Conservation (phyloP, 108 stramenopile genomes). For the Fragilaria crotonensis region DNA sequence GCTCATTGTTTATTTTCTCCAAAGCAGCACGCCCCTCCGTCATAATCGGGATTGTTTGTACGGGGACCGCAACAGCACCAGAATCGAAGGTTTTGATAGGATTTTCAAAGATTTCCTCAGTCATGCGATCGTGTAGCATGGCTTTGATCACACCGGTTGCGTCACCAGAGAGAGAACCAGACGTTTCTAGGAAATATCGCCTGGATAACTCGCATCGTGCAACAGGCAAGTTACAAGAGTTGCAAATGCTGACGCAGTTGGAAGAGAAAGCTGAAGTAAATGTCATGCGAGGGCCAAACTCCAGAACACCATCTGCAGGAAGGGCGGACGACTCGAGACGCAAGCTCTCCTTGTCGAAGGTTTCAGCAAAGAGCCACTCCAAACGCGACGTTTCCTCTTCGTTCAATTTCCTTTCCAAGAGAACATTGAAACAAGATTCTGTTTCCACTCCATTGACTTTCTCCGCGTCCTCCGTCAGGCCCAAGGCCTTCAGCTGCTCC, state of each 20-base stretch:
- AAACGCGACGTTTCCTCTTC: conserved; percentile 35
- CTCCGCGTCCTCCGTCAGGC: conserved; percentile 29
- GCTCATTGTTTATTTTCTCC: conserved; percentile 82
- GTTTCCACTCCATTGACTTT: conserved; percentile 48
- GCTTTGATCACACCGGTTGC: conserved; percentile 40
- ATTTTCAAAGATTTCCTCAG: conserved; percentile 84
- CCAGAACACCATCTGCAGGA: conserved; percentile 40
- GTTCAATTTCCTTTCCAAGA: conserved; percentile 20
- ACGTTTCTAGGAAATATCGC: conserved; percentile 46
- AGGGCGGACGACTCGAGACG: conserved; percentile 51
- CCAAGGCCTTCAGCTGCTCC: conserved; percentile 42
- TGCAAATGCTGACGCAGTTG: conserved; percentile 88
- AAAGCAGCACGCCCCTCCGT: conserved; percentile 85
- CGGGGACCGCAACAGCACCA: conserved; percentile 51
- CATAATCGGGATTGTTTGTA: conserved; percentile 86
- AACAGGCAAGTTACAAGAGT: conserved; percentile 65
- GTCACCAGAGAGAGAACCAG: conserved; percentile 18
- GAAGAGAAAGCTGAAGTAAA: conserved; percentile 96
- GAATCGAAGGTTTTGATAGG: conserved; percentile 81
- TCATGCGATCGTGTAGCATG: conserved; percentile 96
- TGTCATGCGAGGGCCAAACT: conserved; percentile 97
- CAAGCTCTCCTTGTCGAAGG: conserved; percentile 71
- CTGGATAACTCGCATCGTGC: conserved; percentile 85
- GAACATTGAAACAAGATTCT: conserved; percentile 80
- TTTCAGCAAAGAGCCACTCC: conserved; percentile 91